Evolutionary conservation across 352 stramenopile species (phyloP), one percentile per base, ranked within the genome.

Genomic region (Elongisporangium anandrum): DNA sequence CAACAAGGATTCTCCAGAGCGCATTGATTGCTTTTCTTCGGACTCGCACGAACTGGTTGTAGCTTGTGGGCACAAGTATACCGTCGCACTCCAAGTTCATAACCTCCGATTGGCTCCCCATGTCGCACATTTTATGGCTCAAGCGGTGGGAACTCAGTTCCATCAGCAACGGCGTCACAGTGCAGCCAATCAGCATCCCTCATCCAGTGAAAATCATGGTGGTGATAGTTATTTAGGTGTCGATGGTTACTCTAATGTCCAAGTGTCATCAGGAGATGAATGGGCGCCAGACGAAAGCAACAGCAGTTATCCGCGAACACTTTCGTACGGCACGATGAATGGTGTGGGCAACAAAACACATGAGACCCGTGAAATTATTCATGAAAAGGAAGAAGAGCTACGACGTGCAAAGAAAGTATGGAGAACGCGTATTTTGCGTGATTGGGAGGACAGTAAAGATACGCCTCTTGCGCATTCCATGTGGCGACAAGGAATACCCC

Each of bases 21-120:
- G 85, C 4, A 77, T 93, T 19, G 83, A 92, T 29, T 89, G 78
- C 24, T 95, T 95, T 53, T 75, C 71, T 9, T 60, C 71, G 0
- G 60, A 73, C n/a, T 45, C 34, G 17, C 70, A 70, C 1, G 77
- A 87, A 26, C 70, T 91, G 5, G 62, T 84, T 0, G 69, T 94
- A 20, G 79, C 77, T 8, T 92, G 82, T 57, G 84, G 84, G 0
- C 84, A 94, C 64, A 94, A 94, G 66, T 94, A 92, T 52, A 94
- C 84, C 2, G 72, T 94, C 29, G 81, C 80, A 0, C 53, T 94
- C 1, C 79, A 94, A 51, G 68, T 89, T 17, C 60, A 76, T 39
- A 45, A 45, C 13, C 34, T 45, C 5, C 34, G 34, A 45, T 45
- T 45, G 34, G 34, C 34, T 45, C 34, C 34, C 34, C 34, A 45